These are phyloP conservation scores for Xylariaceae sp. DNA, from an alignment of 2,329 filamentous ascomycete species.

Conservation along the genomic window DNA sequence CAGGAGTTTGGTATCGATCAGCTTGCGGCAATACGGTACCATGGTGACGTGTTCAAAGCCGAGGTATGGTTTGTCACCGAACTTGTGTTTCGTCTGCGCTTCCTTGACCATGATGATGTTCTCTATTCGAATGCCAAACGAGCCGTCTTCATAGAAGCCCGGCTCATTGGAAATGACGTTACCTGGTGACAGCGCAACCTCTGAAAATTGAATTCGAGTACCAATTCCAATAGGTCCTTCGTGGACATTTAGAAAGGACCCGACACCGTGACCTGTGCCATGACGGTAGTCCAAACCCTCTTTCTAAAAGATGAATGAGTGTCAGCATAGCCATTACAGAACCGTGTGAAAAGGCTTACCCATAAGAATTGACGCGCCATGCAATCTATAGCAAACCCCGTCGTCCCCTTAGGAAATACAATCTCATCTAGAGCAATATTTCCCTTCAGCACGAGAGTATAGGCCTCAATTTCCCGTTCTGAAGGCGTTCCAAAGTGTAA, in stretches of 20 bases:
- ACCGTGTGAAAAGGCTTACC: conserved; percentile 58
- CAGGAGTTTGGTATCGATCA: conserved; percentile 79
- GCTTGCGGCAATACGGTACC: conserved; percentile 90
- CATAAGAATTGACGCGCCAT: conserved; percentile 91
- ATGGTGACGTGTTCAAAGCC: conserved; percentile 98
- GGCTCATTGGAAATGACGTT: conserved; percentile 97
- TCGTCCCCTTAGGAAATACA: conserved; percentile 93
- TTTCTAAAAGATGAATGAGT: conserved; percentile 46
- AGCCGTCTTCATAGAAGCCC: conserved; percentile 95
- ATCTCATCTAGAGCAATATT: conserved; percentile 87
- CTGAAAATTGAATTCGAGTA: conserved; percentile 87
- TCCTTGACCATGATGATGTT: conserved; percentile 93
- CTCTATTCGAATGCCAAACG: conserved; percentile 94
- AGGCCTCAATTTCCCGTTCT: conserved; percentile 83
- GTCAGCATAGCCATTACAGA: not conserved
- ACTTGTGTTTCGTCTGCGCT: conserved; percentile 83
- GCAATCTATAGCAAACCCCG: conserved; percentile 87
- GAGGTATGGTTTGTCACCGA: conserved; percentile 92
- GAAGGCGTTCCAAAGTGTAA: conserved; percentile 89
- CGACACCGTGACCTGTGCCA: conserved; percentile 94
- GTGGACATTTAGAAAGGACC: conserved; percentile 94
- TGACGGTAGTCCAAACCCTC: conserved; percentile 94
- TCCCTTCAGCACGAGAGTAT: conserved; percentile 93
- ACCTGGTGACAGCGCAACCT: conserved; percentile 86
- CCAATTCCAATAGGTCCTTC: conserved; percentile 97